phyloP scores from a whole-genome alignment of 148 eudicot genomes.

The Rheum nobile region DNA sequence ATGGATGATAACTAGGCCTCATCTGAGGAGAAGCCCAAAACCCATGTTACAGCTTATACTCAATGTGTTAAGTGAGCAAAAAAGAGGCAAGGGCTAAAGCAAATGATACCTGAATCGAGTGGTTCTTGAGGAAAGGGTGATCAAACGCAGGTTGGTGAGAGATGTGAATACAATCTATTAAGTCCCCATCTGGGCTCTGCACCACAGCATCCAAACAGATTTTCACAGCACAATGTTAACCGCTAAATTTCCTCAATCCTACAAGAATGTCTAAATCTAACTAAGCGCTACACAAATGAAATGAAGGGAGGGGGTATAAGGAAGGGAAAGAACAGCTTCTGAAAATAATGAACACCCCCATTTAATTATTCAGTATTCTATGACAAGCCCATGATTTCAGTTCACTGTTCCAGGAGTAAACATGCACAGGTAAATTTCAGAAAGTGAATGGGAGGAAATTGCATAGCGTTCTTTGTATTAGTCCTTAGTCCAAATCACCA shows the following conservation, averaged over 20 bases:
- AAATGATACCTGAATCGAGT: conserved; percentile 60
- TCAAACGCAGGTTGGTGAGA: conserved; percentile 85
- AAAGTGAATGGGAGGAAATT: neutral
- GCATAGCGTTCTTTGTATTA: neutral
- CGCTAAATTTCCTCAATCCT: neutral
- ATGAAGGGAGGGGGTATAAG: too few relatives aligned
- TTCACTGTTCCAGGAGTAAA: neutral
- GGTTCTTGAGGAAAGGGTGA: conserved; percentile 88
- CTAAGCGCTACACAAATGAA: too few relatives aligned
- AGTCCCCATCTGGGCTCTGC: conserved; percentile 97
- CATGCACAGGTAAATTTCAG: neutral
- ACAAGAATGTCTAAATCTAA: neutral
- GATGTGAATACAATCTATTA: conserved; percentile 76
- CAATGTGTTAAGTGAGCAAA: neutral
- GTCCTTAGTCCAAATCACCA: neutral
- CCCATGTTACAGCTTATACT: neutral
- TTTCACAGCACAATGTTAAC: neutral
- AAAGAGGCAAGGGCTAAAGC: neutral
- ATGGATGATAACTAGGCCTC: conserved; percentile 85
- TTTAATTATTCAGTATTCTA: neutral
- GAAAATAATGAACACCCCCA: neutral
- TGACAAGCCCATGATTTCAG: neutral
- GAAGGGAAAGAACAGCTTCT: neutral
- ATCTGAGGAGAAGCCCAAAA: conserved; percentile 19
- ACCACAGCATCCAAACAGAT: neutral